These are phyloP conservation scores for Porpolomopsis calyptriformis DNA, from an alignment of 768 basidiomycete species.

Conservation along the genomic window DNA sequence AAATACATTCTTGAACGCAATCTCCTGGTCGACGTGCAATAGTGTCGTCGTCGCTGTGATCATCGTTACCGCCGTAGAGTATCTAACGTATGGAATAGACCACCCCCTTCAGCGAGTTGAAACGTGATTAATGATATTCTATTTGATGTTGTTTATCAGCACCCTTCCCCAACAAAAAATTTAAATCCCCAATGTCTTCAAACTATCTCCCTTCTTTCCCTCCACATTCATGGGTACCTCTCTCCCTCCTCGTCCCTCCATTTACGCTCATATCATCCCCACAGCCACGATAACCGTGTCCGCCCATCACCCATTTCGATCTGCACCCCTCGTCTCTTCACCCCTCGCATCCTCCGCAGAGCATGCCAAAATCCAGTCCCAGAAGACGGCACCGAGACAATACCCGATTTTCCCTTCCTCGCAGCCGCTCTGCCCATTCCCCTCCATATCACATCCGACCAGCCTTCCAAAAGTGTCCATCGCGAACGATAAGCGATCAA, in stretches of 20 bases:
- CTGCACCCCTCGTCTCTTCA: constrained; percentile 48
- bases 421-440: constrained; percentile 70
- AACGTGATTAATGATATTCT: too few relatives aligned
- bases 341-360: constrained; percentile 43
- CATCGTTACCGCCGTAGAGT: background rate
- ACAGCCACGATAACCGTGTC: constrained; percentile 9
- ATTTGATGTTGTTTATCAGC: background rate
- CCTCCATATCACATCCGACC: constrained; percentile 42
- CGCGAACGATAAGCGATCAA: constrained; percentile 33
- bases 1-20: constrained; percentile 96
- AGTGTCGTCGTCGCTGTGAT: constrained; percentile 9
- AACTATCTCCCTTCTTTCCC: constrained; percentile 1
- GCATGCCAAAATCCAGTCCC: constrained; percentile 18
- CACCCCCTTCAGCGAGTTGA: constrained; percentile 1
- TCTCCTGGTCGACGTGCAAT: constrained; percentile 80
- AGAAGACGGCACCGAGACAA: constrained; percentile 31
- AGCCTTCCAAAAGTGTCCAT: constrained; percentile 19
- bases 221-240: constrained; percentile 31
- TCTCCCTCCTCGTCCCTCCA: background rate
- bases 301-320: constrained; percentile 35
- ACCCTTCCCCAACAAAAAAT: constrained; percentile 9
- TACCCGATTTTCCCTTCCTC: constrained; percentile 55
- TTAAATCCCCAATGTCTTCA: background rate
- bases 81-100: background rate
- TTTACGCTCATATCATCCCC: constrained; percentile 4